Evolutionary conservation across 2,329 filamentous ascomycete species (phyloP).

Genomic region (Hawksworthiomyces lignivorus): DNA sequence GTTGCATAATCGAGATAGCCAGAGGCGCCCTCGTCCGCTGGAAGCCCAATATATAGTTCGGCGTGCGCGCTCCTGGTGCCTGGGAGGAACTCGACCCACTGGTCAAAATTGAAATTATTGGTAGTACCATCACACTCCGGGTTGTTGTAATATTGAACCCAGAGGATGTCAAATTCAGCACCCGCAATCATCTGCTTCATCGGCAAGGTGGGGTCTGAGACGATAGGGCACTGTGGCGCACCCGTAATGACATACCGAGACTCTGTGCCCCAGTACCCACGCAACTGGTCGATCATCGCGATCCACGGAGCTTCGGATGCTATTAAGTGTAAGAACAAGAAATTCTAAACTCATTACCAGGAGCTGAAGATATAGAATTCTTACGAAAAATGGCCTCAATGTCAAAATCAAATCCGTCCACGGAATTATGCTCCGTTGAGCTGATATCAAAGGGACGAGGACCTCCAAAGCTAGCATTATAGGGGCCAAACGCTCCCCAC

Average conservation of each 20-base stretch:
- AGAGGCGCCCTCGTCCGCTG: slow-evolving; percentile 17
- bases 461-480: slow-evolving; percentile 18
- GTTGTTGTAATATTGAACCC: slow-evolving; percentile 41
- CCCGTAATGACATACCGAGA: too few species aligned
- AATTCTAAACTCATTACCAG: too few species aligned
- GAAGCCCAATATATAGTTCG: slow-evolving; percentile 30
- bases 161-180: slow-evolving; percentile 32
- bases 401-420: too few species aligned
- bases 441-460: slow-evolving; percentile 34
- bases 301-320: too few species aligned
- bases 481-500: slow-evolving; percentile 28
- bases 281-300: too few species aligned
- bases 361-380: too few species aligned
- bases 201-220: slow-evolving; percentile 1
- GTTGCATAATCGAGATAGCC: slow-evolving; percentile 2
- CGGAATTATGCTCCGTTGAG: too few species aligned
- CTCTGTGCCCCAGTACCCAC: too few species aligned
- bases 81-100: slow-evolving; percentile 24
- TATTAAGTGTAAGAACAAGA: too few species aligned
- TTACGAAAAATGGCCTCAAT: too few species aligned
- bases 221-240: slow-evolving; percentile 1
- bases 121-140: slow-evolving; percentile 27
- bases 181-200: slow-evolving; percentile 34
- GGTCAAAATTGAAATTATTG: slow-evolving; percentile 27
- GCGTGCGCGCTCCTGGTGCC: slow-evolving; percentile 24